Conservation (phyloP, 2,329 filamentous ascomycete genomes). For the Colletotrichum kahawae region DNA sequence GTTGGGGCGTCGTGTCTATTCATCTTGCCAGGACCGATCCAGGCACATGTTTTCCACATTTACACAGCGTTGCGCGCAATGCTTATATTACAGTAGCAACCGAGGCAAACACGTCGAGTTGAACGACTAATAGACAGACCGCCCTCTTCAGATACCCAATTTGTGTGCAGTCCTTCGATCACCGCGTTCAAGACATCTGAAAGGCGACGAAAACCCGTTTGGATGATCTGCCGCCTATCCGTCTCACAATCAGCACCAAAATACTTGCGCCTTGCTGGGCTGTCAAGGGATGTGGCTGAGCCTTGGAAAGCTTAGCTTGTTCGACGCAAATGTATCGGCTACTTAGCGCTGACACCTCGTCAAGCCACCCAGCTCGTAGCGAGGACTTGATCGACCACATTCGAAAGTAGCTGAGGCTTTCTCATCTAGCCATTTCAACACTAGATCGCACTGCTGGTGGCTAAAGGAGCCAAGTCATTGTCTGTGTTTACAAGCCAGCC, state of each 20-base stretch:
- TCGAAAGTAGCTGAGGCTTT: neutral
- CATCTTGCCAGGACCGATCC: neutral
- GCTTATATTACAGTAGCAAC: neutral
- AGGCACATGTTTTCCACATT: neutral
- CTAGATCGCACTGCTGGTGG: neutral
- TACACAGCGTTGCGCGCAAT: neutral
- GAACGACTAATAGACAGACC: neutral
- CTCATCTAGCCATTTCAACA: neutral
- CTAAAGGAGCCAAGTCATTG: neutral
- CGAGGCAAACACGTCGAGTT: neutral
- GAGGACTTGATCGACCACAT: neutral
- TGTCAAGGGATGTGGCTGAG: neutral
- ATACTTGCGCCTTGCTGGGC: neutral
- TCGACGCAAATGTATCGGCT: neutral
- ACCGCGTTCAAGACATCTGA: neutral
- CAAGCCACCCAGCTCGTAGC: neutral
- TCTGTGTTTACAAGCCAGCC: neutral
- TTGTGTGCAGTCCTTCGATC: neutral
- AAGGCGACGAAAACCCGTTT: neutral
- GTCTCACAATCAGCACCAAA: neutral
- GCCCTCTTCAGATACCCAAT: neutral
- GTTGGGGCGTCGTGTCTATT: neutral
- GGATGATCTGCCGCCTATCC: neutral
- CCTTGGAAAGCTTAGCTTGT: neutral
- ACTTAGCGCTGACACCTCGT: neutral